Evolutionary conservation across 179 eudicot genomes (phyloP).

Genomic region (Monotropa hypopitys): DNA sequence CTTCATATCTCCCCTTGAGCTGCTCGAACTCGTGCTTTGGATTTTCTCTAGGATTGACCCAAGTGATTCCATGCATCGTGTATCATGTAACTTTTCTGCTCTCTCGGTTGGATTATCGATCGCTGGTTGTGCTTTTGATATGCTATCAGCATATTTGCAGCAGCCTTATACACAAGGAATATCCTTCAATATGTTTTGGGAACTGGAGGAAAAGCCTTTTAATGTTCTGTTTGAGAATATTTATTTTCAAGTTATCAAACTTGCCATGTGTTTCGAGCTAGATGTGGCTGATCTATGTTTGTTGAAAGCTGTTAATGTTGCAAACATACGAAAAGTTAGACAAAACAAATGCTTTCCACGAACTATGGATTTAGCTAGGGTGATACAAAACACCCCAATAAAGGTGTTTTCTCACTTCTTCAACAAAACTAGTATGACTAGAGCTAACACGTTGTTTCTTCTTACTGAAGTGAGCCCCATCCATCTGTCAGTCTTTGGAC

Average conservation of each 20-base stretch:
- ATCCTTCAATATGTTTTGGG: constrained; percentile 24
- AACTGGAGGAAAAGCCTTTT: constrained; percentile 15
- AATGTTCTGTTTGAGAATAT: constrained; percentile 48
- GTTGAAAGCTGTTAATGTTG: constrained; percentile 55
- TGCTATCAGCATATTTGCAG: constrained; percentile 28
- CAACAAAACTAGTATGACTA: constrained; percentile 27
- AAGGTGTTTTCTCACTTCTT: constrained; percentile 47
- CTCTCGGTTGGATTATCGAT: constrained; percentile 42
- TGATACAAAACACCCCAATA: constrained; percentile 41
- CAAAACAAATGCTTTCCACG: constrained; percentile 24
- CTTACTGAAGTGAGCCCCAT: constrained; percentile 54
- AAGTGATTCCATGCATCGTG: constrained; percentile 11
- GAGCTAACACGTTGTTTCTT: constrained; percentile 43
- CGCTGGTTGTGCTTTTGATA: constrained; percentile 52
- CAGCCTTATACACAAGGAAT: constrained; percentile 17
- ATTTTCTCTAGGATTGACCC: constrained; percentile 35
- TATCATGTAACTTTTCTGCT: constrained; percentile 29
- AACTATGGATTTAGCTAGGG: constrained; percentile 37
- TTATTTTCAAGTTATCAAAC: constrained; percentile 38
- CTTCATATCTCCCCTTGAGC: constrained; percentile 59
- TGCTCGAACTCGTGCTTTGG: constrained; percentile 70
- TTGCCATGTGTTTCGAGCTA: constrained; percentile 32
- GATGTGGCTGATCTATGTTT: constrained; percentile 57
- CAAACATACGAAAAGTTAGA: constrained; percentile 19
- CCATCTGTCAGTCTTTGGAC: constrained; percentile 63